phyloP scores from a whole-genome alignment of 192 early-diverging fungal species.

The Kickxella alabastrina region DNA sequence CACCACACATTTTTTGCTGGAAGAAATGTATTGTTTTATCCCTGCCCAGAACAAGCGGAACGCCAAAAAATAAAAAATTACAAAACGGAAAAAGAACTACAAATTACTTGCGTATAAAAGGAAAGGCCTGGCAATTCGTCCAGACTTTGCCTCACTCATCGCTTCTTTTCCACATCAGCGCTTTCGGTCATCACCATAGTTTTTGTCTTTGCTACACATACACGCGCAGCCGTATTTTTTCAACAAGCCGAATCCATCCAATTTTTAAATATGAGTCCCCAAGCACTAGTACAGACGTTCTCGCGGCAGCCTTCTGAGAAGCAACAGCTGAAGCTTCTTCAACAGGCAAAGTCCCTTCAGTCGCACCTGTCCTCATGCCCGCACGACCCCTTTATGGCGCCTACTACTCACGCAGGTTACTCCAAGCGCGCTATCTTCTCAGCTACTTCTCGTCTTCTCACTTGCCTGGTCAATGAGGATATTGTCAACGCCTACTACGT shows the following conservation, averaged over 20 bases:
- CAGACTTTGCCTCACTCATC: background rate
- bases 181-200: background rate
- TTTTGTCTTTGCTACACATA: background rate
- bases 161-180: background rate
- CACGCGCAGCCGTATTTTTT: no score
- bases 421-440: slow-evolving; percentile 48
- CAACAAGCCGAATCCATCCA: no score
- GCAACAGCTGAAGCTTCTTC: background rate
- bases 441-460: slow-evolving; percentile 54
- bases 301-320: background rate
- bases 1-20: no score
- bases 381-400: slow-evolving; percentile 11
- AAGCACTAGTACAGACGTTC: background rate
- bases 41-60: no score
- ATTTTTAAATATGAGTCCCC: no score
- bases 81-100: no score
- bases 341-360: slow-evolving; percentile 7
- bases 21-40: no score
- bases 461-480: slow-evolving; percentile 56
- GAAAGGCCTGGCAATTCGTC: no score
- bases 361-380: slow-evolving; percentile 6
- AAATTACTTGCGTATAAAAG: no score
- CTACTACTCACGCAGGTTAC: slow-evolving; percentile 22
- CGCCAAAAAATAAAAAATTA: background rate
- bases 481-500: slow-evolving; percentile 51